These are phyloP conservation scores for Sporobolomyces pararoseus DNA, from an alignment of 768 basidiomycete species.

Conservation along the genomic window DNA sequence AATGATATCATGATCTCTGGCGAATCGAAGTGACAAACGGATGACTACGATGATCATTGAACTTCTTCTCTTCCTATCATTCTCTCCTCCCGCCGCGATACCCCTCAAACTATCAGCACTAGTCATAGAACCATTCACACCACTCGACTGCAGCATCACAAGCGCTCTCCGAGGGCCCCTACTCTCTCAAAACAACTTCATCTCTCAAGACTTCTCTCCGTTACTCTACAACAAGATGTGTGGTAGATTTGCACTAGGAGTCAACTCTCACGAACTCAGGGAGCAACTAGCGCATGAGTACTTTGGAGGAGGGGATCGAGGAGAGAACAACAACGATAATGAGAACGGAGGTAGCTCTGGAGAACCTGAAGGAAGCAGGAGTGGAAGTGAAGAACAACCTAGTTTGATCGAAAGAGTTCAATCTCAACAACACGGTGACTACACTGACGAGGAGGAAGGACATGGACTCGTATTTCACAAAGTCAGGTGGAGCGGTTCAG, in stretches of 20 bases:
- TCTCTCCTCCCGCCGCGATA: too few relatives aligned
- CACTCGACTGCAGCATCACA: too few relatives aligned
- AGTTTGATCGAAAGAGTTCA: neutral
- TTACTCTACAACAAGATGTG: slow-evolving; percentile 10
- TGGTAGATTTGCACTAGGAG: slow-evolving; percentile 16
- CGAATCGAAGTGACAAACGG: too few relatives aligned
- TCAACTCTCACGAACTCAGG: neutral
- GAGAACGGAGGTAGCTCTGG: too few relatives aligned
- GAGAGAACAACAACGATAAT: too few relatives aligned
- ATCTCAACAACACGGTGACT: neutral
- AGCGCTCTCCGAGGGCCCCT: too few relatives aligned
- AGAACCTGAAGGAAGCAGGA: too few relatives aligned
- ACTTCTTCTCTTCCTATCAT: too few relatives aligned
- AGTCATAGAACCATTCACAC: too few relatives aligned
- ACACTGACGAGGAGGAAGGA: neutral
- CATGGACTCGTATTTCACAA: neutral
- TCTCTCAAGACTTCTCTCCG: neutral
- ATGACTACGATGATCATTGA: too few relatives aligned
- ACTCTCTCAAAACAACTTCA: neutral
- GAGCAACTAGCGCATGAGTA: neutral
- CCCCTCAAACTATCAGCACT: too few relatives aligned
- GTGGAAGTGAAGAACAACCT: neutral
- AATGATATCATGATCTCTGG: too few relatives aligned
- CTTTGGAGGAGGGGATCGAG: slow-evolving; percentile 3
- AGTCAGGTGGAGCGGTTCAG: neutral